Conservation (phyloP, 2,329 filamentous ascomycete genomes). For the Epichloe coenophiala region DNA sequence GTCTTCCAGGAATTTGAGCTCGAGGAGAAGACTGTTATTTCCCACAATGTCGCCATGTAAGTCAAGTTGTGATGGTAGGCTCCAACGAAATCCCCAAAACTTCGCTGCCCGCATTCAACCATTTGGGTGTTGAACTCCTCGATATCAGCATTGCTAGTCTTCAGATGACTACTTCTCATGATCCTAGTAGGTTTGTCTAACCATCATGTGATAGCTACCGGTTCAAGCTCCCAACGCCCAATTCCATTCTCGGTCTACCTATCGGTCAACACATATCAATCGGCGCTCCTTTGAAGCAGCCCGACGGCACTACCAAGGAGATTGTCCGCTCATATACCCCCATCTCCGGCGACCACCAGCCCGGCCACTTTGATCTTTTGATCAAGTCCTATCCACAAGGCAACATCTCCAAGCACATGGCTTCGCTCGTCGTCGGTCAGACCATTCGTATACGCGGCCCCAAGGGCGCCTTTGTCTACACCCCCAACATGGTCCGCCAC, state of each 20-base stretch:
- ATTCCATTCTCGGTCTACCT: slow-evolving; percentile 80
- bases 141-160: neutral
- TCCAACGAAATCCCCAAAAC: neutral
- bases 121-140: neutral
- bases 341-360: slow-evolving; percentile 77
- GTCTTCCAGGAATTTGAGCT: slow-evolving; percentile 87
- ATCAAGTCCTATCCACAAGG: slow-evolving; percentile 97
- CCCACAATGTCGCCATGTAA: slow-evolving; percentile 95
- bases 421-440: slow-evolving; percentile 68
- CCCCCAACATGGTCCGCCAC: slow-evolving; percentile 87
- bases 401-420: slow-evolving; percentile 92
- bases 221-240: slow-evolving; percentile 67
- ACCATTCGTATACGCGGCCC: slow-evolving; percentile 83
- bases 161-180: neutral
- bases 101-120: neutral
- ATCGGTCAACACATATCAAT: slow-evolving; percentile 99
- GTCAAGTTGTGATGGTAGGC: slow-evolving; percentile 13
- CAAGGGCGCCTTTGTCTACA: slow-evolving; percentile 97
- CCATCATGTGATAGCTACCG: slow-evolving; percentile 56
- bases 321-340: slow-evolving; percentile 87
- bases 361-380: slow-evolving; percentile 87
- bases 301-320: slow-evolving; percentile 63
- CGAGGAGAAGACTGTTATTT: slow-evolving; percentile 87
- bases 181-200: neutral
- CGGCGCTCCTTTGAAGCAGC: slow-evolving; percentile 56